A percentile compares a stretch with the other conserved stretches of the same genome.
phyloP scores from a whole-genome alignment of 2,329 filamentous ascomycete species.

The Pseudogymnoascus sp. region DNA sequence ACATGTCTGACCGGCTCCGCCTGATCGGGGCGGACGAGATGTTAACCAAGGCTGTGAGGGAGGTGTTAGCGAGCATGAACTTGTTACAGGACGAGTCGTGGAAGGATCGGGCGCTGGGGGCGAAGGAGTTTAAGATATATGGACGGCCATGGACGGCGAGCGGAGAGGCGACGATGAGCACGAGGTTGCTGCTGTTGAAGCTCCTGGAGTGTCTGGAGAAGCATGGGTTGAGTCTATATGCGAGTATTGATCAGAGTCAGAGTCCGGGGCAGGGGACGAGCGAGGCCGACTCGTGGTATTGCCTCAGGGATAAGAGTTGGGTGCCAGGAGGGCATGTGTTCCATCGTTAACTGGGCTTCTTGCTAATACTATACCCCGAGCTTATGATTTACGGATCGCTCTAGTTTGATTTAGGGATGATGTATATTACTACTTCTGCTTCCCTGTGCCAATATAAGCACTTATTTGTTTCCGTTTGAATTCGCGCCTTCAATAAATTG shows the following conservation, averaged over 20 bases:
- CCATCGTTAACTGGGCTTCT: conserved; percentile 14
- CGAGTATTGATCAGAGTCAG: conserved; percentile 30
- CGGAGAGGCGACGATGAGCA: conserved; percentile 30
- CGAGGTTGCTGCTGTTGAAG: conserved; percentile 28
- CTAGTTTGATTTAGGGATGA: neutral
- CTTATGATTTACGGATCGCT: neutral
- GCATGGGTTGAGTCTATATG: conserved; percentile 33
- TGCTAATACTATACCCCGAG: neutral
- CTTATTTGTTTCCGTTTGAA: neutral
- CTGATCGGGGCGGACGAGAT: conserved; percentile 27
- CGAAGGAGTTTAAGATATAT: conserved; percentile 29
- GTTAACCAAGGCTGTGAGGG: conserved; percentile 18
- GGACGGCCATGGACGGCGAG: conserved; percentile 28
- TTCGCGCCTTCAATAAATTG: neutral
- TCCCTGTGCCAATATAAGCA: neutral
- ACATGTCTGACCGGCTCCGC: conserved; percentile 24
- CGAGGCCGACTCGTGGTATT: conserved; percentile 23
- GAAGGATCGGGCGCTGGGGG: conserved; percentile 18
- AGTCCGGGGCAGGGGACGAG: conserved; percentile 17
- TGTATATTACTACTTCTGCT: conserved; percentile 4
- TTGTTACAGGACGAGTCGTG: conserved; percentile 19
- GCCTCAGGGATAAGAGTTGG: conserved; percentile 19
- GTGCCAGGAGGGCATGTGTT: conserved; percentile 20
- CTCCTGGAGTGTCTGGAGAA: conserved; percentile 30
- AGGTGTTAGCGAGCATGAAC: conserved; percentile 14